A percentile compares a stretch with the other conserved stretches of the same genome.
Conservation (phyloP, 129 eudicot species). For the Arctium lappa region DNA sequence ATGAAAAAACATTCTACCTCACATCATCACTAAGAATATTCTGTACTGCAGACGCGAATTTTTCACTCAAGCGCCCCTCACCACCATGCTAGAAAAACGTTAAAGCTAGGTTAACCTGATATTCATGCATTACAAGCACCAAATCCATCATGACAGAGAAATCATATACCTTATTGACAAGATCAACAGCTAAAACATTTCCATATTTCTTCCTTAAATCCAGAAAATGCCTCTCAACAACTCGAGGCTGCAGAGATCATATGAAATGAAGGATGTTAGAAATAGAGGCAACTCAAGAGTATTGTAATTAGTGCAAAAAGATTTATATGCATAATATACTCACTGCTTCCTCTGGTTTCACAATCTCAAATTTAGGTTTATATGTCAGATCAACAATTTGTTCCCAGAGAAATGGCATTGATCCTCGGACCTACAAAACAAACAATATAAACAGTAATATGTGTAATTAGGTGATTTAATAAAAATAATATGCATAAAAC, state of each 20-base stretch:
- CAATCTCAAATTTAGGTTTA: slow-evolving; percentile 84
- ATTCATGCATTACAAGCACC: not conserved
- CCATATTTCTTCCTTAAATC: slow-evolving; percentile 94
- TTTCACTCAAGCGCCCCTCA: slow-evolving; percentile 77
- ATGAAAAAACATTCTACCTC: slow-evolving; percentile 49
- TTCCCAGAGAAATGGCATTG: slow-evolving; percentile 93
- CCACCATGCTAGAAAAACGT: slow-evolving; percentile 65
- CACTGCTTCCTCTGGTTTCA: slow-evolving; percentile 78
- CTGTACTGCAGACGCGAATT: slow-evolving; percentile 63
- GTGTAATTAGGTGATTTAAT: not conserved
- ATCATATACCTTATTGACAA: slow-evolving; percentile 70
- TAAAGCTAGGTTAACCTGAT: slow-evolving; percentile 6
- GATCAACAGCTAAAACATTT: slow-evolving; percentile 87
- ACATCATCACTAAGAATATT: slow-evolving; percentile 67
- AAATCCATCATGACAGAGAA: not conserved
- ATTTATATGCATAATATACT: slow-evolving; percentile 32
- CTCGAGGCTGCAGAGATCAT: slow-evolving; percentile 60
- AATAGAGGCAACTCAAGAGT: not conserved
- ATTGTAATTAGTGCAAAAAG: not conserved
- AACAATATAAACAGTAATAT: slow-evolving; percentile 1
- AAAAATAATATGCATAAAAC: not conserved
- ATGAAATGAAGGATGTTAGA: not conserved
- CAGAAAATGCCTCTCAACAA: slow-evolving; percentile 81
- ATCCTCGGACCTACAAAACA: slow-evolving; percentile 77
- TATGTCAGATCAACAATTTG: slow-evolving; percentile 95